These are phyloP conservation scores for Penicillium mononematosum DNA, from an alignment of 495 filamentous ascomycete genomes.

Conservation along the genomic window DNA sequence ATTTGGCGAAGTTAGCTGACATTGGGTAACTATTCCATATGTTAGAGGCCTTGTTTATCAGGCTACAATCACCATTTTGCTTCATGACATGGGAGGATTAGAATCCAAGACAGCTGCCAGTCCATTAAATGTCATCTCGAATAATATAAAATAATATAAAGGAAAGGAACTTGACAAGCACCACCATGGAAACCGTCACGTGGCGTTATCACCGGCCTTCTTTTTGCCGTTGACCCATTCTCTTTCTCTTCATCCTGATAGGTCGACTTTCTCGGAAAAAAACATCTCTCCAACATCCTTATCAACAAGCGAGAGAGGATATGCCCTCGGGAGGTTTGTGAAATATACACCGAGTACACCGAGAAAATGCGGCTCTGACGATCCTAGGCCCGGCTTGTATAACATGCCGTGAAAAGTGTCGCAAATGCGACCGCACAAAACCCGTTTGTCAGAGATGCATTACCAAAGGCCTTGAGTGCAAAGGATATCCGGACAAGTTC, in stretches of 20 bases:
- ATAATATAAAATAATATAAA: not conserved
- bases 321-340: constrained; percentile 7
- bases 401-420: constrained; percentile 37
- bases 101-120: not conserved
- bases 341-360: not conserved
- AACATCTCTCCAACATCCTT: not conserved
- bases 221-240: not conserved
- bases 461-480: constrained; percentile 31
- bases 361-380: not conserved
- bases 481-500: constrained; percentile 43
- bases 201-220: not conserved
- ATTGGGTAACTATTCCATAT: no score
- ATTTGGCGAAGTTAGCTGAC: not conserved
- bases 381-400: constrained; percentile 29
- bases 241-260: not conserved
- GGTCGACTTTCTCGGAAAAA: not conserved
- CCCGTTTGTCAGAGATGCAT: constrained; percentile 31
- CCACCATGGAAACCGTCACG: not conserved
- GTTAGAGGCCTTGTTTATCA: not conserved
- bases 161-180: not conserved
- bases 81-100: not conserved
- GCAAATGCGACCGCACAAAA: constrained; percentile 32
- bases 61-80: not conserved
- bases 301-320: not conserved
- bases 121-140: not conserved